Evolutionary conservation across 2,329 filamentous ascomycete genomes (phyloP), one percentile per base, ranked within the genome.

Genomic region (Beauveria sp.): DNA sequence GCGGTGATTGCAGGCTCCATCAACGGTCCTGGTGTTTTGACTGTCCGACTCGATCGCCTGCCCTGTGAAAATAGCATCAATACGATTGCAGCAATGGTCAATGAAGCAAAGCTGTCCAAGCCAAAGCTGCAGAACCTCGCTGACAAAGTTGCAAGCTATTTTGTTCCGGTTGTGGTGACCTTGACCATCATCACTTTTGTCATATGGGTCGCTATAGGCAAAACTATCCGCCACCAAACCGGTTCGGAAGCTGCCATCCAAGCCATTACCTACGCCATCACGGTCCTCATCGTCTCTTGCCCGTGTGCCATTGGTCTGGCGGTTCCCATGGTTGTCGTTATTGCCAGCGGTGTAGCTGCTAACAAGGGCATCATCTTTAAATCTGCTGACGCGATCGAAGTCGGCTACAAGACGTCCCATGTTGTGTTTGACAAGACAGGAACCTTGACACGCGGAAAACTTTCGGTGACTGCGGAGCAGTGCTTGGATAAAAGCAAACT

Each of bases 391-490:
- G 80, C 79, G 2, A 83, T 90, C 22, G 88, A 92, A 68, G 72
- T 81, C 1, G 85, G 83, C 0, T 75, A 81, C 59, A 86, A 83
- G 62, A 75, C 82, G 0, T 80, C 84, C 0, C 84, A 92, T 66
- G 81, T 92, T 2, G 80, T 93, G 0, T 89, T 93, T 65, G 89
- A 93, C 76, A 93, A 93, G 72, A 93, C 90, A 0, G 89, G 90
- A 0, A 93, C 89, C 0, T 70, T 93, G 9, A 92, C 89, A 0
- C 70, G 77, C 28, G 87, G 85, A 0, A 77, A 79, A 2, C 66
- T 88, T 37, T 71, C 74, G 50, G 71, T 83, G 59, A 69, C 70
- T 62, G 28, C 12, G 12, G 64, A 65, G 5, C 24, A 62, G 24
- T 61, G 30, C n/a, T 5, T 61, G 20, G 47, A 24, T 1, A 53